Conservation (phyloP, 2,329 filamentous ascomycete species). For the Trichoderma lentiforme region DNA sequence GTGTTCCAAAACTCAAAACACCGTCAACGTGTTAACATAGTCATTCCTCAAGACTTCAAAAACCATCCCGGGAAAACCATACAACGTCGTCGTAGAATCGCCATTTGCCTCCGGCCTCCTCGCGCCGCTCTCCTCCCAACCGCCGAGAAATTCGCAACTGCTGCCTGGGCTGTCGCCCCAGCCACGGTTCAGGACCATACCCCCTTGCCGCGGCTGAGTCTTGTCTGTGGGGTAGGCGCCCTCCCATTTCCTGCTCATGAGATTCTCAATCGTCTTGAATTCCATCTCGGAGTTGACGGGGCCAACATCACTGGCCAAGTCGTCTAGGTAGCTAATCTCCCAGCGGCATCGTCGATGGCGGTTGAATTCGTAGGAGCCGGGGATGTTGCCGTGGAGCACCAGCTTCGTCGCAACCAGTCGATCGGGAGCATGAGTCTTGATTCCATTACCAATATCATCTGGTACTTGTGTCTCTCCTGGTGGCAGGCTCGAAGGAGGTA, state of each 20-base stretch:
- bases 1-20: constrained; percentile 57
- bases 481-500: constrained; percentile 60
- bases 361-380: constrained; percentile 95
- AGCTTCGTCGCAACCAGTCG: constrained; percentile 84
- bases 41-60: constrained; percentile 97
- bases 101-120: constrained; percentile 54
- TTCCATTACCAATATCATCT: constrained; percentile 27
- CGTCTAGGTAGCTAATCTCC: constrained; percentile 63
- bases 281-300: constrained; percentile 70
- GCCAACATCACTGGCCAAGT: constrained; percentile 40
- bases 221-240: constrained; percentile 57
- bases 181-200: constrained; percentile 88
- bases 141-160: constrained; percentile 79
- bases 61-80: constrained; percentile 87
- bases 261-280: constrained; percentile 69
- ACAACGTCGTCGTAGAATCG: constrained; percentile 74
- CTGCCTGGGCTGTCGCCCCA: constrained; percentile 91
- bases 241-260: constrained; percentile 68
- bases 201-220: constrained; percentile 52
- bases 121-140: constrained; percentile 73
- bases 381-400: constrained; percentile 91
- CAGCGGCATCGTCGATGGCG: constrained; percentile 86
- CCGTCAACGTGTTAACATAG: constrained; percentile 81
- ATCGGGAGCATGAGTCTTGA: constrained; percentile 49
- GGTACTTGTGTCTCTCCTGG: constrained; percentile 33